These are phyloP conservation scores for Irpex sp. DNA, from an alignment of 1,284 basidiomycete species.

Conservation along the genomic window DNA sequence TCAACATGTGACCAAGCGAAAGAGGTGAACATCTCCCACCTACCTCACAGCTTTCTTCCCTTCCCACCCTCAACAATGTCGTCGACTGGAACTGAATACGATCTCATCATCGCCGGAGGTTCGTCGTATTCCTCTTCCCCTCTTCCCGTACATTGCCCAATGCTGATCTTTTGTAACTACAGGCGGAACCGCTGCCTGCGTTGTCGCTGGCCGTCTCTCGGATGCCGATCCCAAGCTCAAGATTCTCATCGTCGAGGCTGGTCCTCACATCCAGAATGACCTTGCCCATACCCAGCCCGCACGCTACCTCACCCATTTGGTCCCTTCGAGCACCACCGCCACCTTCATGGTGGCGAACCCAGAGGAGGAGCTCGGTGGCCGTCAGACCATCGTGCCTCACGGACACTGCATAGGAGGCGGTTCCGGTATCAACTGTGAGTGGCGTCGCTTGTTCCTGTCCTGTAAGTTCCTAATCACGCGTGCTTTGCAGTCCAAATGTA, in stretches of 20 bases:
- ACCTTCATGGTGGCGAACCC: slow-evolving; percentile 37
- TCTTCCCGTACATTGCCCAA: not conserved
- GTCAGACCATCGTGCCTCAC: slow-evolving; percentile 33
- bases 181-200: slow-evolving; percentile 13
- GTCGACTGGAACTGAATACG: slow-evolving; percentile 15
- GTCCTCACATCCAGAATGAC: slow-evolving; percentile 37
- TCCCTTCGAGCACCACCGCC: slow-evolving; percentile 32
- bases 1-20: not conserved
- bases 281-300: slow-evolving; percentile 43
- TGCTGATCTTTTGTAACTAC: not conserved
- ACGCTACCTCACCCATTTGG: slow-evolving; percentile 35
- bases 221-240: slow-evolving; percentile 12
- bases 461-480: not conserved
- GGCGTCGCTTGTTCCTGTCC: slow-evolving; percentile 13
- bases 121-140: not conserved
- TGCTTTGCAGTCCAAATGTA: slow-evolving; percentile 7
- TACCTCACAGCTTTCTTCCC: not conserved
- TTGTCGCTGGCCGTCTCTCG: slow-evolving; percentile 12
- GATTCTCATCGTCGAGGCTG: slow-evolving; percentile 39
- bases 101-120: slow-evolving; percentile 29
- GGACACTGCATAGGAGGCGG: slow-evolving; percentile 51
- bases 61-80: slow-evolving; percentile 2
- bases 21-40: not conserved
- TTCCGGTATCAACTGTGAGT: slow-evolving; percentile 47
- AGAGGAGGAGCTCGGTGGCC: slow-evolving; percentile 36